phyloP scores from a whole-genome alignment of 179 eudicot species.

The Amaranthus tricolor region DNA sequence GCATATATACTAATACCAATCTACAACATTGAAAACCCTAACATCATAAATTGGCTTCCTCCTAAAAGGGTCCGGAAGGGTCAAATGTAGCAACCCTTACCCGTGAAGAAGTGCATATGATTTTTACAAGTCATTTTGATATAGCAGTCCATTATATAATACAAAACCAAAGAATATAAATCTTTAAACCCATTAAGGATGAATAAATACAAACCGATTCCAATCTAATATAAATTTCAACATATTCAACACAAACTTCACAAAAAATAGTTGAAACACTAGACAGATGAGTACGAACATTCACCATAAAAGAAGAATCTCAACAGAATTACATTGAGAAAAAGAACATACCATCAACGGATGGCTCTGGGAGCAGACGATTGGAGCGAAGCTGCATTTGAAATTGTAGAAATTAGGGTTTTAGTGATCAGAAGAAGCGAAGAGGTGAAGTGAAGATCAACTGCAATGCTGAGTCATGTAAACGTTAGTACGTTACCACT shows the following conservation, averaged over 20 bases:
- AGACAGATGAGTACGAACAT: no score
- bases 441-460: no score
- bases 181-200: background rate
- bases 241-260: background rate
- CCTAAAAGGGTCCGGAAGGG: no score
- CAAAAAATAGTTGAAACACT: background rate
- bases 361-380: background rate
- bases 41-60: background rate
- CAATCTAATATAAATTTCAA: background rate
- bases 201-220: background rate
- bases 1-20: background rate
- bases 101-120: background rate
- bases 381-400: constrained; percentile 10
- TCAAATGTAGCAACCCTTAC: background rate
- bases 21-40: background rate
- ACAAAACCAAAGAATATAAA: background rate
- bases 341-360: background rate
- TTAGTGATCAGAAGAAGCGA: background rate
- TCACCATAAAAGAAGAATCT: no score
- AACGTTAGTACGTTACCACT: no score
- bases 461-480: no score
- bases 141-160: background rate
- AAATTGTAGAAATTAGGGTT: background rate
- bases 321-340: background rate
- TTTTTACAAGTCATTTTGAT: background rate